Percentiles rank a stretch among this genome's conserved stretches.
Evolutionary conservation across 2,329 filamentous ascomycete species (phyloP).

Genomic region (Fusarium nematophilum): DNA sequence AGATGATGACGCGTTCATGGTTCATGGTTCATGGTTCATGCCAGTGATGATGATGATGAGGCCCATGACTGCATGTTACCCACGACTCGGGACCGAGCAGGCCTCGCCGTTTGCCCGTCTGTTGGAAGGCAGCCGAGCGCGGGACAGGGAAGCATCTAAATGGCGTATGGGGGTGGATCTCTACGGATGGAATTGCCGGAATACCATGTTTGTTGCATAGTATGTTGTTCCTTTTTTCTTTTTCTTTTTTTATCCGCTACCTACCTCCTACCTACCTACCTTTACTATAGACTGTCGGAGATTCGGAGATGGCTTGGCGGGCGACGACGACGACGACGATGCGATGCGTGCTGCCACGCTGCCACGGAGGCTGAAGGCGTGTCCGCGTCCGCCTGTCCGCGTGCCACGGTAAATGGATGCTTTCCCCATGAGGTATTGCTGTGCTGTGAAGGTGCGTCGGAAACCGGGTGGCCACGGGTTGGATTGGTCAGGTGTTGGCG

Average conservation of each 20-base stretch:
- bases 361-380: conserved; percentile 16
- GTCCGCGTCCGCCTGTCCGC: conserved; percentile 24
- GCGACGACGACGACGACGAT: conserved; percentile 14
- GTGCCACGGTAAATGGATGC: conserved; percentile 23
- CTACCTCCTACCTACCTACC: not conserved
- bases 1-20: conserved; percentile 14
- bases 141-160: conserved; percentile 39
- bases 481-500: conserved; percentile 34
- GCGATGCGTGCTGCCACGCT: not conserved
- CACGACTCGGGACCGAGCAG: conserved; percentile 15
- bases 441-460: conserved; percentile 7
- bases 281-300: conserved; percentile 36
- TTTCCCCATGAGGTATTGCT: conserved; percentile 3
- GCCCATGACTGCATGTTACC: conserved; percentile 40
- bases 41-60: conserved; percentile 23
- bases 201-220: conserved; percentile 41
- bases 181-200: conserved; percentile 24
- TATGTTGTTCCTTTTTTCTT: conserved; percentile 1
- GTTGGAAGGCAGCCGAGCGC: conserved; percentile 13
- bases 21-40: not conserved
- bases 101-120: conserved; percentile 2
- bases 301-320: conserved; percentile 6
- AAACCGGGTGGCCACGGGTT: conserved; percentile 20
- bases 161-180: conserved; percentile 38
- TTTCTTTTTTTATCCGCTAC: not conserved